A percentile compares a stretch with the other conserved stretches of the same genome.
phyloP scores from a whole-genome alignment of 2,329 filamentous ascomycete genomes.

The Magnaporthiopsis incrustans region DNA sequence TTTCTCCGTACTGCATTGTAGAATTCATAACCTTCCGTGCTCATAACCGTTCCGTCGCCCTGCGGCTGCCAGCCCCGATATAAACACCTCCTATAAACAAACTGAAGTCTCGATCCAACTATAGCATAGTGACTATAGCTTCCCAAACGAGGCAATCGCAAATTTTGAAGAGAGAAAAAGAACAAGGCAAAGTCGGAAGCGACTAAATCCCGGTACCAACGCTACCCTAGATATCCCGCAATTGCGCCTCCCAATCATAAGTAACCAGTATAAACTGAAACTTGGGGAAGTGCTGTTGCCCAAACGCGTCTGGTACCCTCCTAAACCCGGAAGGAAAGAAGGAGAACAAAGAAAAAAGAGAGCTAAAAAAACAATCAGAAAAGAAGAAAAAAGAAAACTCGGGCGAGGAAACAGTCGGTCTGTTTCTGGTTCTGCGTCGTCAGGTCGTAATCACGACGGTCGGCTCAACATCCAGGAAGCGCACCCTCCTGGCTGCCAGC shows the following conservation, averaged over 20 bases:
- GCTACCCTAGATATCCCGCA: not conserved
- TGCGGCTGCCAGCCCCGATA: no score
- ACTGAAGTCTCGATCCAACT: not conserved
- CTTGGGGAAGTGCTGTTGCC: not conserved
- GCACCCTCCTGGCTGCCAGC: constrained; percentile 14
- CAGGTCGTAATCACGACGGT: constrained; percentile 7
- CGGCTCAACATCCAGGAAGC: constrained; percentile 9
- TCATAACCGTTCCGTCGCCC: no score
- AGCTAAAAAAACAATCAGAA: not conserved
- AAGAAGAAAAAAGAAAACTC: not conserved
- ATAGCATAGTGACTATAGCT: not conserved
- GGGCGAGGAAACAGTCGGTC: not conserved
- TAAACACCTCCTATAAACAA: not conserved
- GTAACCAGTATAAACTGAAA: not conserved
- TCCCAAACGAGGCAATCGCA: no score
- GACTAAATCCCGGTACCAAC: not conserved
- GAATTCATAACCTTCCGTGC: not conserved
- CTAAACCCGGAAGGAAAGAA: not conserved
- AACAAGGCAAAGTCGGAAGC: not conserved
- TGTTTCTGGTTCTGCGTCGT: not conserved
- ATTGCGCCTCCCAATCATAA: not conserved
- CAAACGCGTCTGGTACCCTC: not conserved
- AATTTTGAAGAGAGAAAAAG: not conserved
- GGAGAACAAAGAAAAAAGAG: not conserved
- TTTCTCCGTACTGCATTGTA: not conserved